Evolutionary conservation across 176 grass and related monocot genomes (phyloP), one percentile per base, ranked within the genome.

Genomic region (Musa troglodytarum): DNA sequence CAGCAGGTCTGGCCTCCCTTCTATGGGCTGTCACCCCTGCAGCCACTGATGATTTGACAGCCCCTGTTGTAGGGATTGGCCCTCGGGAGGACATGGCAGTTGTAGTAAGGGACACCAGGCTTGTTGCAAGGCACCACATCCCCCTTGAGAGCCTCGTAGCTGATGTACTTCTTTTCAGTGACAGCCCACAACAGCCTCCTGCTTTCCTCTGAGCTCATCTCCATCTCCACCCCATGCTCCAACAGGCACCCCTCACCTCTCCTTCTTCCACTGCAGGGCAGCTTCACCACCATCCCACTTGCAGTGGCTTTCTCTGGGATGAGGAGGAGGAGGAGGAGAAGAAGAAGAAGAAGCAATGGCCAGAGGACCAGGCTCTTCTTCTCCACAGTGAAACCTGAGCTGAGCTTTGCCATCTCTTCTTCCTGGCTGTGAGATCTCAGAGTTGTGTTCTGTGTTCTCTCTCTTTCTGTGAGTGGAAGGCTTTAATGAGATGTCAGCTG

Each of bases 51-150:
- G 84, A 83, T 92, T 82, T 97, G 87, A 64, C 88, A 93, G 0
- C 89, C 93, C 75, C 90, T 85, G 61, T 76, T 85, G 85, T 93
- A 97, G 21, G 88, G 88, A 79, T 88, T 93, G 78, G 90, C 81
- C 0, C 51, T 87, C 16, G 90, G 91, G n/a, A 74, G 83, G 73
- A 85, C 78, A 81, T 87, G 84, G 86, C 93, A 97, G 83, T 97
- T 97, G 85, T 97, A 97, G 84, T 97, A 97, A 12, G 93, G 88
- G 50, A 97, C 87, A 10, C 93, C 93, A 11, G 86, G 84, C 52
- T 82, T 88, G 2, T 76, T 86, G 74, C 93, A 97, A 52, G 93
- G 90, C 82, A 97, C 90, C 52, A 78, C 81, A 63, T 97, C 90
- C 52, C 88, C 77, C 80, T 90, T 88, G 72, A 97, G 90, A 15